A percentile compares a stretch with the other conserved stretches of the same genome.
These are phyloP conservation scores for Neurospora sp. DNA, from an alignment of 495 filamentous ascomycete species.

Conservation along the genomic window DNA sequence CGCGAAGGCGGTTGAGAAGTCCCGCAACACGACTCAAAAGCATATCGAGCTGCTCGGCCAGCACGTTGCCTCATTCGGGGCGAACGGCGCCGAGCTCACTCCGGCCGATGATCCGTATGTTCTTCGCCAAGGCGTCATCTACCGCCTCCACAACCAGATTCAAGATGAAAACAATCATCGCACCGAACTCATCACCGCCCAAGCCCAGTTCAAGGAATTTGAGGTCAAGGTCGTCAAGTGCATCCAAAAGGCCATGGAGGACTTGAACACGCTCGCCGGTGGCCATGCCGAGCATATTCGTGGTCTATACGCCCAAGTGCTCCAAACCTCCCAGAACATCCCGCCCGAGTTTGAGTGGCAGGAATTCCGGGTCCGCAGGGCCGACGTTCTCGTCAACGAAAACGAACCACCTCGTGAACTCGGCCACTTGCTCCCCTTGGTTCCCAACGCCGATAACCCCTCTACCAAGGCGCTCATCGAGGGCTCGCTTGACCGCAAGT, in stretches of 20 bases:
- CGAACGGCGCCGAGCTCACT: slow-evolving; percentile 54
- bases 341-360: slow-evolving; percentile 91
- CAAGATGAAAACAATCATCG: slow-evolving; percentile 90
- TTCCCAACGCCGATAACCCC: slow-evolving; percentile 78
- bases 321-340: slow-evolving; percentile 64
- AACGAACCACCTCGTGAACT: slow-evolving; percentile 60
- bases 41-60: slow-evolving; percentile 90
- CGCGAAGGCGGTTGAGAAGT: slow-evolving; percentile 84
- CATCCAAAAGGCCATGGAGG: slow-evolving; percentile 69
- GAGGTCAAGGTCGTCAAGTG: slow-evolving; percentile 76
- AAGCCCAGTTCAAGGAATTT: slow-evolving; percentile 80
- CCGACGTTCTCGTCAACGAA: slow-evolving; percentile 67
- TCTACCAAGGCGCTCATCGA: slow-evolving; percentile 77
- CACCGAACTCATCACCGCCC: slow-evolving; percentile 78
- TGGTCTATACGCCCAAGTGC: slow-evolving; percentile 72
- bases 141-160: slow-evolving; percentile 83
- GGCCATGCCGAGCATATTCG: slow-evolving; percentile 74
- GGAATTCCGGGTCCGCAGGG: slow-evolving; percentile 62
- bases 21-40: slow-evolving; percentile 77
- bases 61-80: slow-evolving; percentile 65
- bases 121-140: slow-evolving; percentile 65
- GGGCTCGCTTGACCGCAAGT: slow-evolving; percentile 79
- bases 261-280: slow-evolving; percentile 66
- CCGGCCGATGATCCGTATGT: slow-evolving; percentile 78
- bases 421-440: slow-evolving; percentile 48